Evolutionary conservation across 768 basidiomycete species (phyloP).

Genomic region (Brasilioporus rufonigricans): DNA sequence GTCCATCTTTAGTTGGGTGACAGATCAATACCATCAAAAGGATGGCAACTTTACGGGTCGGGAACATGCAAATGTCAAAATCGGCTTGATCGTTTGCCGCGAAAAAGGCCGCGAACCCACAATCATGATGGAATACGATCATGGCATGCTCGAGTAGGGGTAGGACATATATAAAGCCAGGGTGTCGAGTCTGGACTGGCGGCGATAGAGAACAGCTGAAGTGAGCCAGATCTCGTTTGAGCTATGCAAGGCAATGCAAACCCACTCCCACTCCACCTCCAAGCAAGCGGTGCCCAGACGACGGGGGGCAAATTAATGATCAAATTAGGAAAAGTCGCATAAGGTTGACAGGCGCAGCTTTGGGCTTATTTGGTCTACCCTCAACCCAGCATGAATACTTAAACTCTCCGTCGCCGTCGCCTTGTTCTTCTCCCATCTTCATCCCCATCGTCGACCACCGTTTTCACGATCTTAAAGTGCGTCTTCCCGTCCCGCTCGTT

Average conservation of each 20-base stretch:
- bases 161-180: conserved; percentile 8
- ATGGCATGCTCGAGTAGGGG: not conserved
- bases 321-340: conserved; percentile 5
- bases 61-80: not conserved
- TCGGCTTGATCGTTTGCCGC: not conserved
- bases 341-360: conserved; percentile 15
- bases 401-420: conserved; percentile 14
- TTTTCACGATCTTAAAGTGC: conserved; percentile 7
- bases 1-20: not conserved
- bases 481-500: not conserved
- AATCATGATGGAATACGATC: not conserved
- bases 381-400: conserved; percentile 33
- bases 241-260: conserved; percentile 11
- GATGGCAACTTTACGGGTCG: not conserved
- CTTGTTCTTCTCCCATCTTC: conserved; percentile 24
- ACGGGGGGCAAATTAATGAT: conserved; percentile 10
- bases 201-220: not conserved
- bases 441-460: conserved; percentile 12
- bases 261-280: conserved; percentile 5
- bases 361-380: conserved; percentile 33
- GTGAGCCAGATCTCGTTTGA: not conserved
- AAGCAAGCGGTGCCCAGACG: conserved; percentile 14
- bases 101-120: no score
- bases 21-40: not conserved
- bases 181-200: no score